Base-by-base conservation (phyloP, 441 rosid genomes). In the Adansonia madagascariensis region DNA sequence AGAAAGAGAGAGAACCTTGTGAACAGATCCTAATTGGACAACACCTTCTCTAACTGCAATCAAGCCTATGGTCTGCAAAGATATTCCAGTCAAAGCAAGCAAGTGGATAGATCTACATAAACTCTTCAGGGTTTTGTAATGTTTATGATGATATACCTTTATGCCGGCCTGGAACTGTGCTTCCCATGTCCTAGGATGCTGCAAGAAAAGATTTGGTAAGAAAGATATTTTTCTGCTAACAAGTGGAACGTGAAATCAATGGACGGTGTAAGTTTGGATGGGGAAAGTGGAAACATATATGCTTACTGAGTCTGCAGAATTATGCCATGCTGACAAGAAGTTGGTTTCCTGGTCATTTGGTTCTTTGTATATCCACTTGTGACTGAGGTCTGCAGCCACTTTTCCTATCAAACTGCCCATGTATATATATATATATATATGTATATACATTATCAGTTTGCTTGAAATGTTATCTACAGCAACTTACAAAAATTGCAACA, bases 181-280 rank as follows among this genome's bases (percentile, higher is more conserved):
- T 81, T 93, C 99, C 99, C 99, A 95, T 78, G 99, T 95, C 90
- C 94, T 89, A 72, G 99, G 99, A 68, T 89, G 90, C 98, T 95
- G 85, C 71, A 76, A 53, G 83, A 39, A 62, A 74, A 62, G 12
- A 2, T 39, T 46, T 61, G 14, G 41, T 76, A n/a, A 80, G 70
- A 73, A 74, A 60, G 8, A 49, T 41, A 27, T 27, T 76, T 69
- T 59, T 46, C 66, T 22, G 73, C 44, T 70, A 70, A 46, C 10
- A 66, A n/a, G 55, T 22, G 46, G 14, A 71, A 8, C 18, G 62
- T 55, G 68, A 47, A 75, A 76, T 59, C 27, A 20, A 12, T 55
- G 56, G 70, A 17, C 24, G 24, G 56, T 47, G 24, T 35, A 46
- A 65, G 63, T 31, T 35, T 72, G 52, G 47, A 56, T 6, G 49